Evolutionary conservation across 345 rosid species (phyloP), one percentile per base, ranked within the genome.

Genomic region (Acer campestre): DNA sequence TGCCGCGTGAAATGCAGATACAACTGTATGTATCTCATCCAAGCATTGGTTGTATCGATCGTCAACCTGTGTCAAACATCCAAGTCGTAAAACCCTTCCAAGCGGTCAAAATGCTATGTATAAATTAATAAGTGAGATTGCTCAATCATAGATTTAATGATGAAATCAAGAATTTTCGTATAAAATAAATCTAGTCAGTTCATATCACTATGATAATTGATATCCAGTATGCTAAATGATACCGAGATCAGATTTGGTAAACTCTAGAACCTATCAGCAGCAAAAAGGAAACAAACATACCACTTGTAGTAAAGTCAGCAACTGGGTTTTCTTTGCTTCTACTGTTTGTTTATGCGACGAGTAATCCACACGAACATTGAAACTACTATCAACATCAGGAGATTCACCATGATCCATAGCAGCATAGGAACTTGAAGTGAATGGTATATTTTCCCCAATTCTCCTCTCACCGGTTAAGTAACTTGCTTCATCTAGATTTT

Each of bases 1-100:
- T 31, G 94, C 98, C 9, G 98, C 97, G 42, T 96, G 98, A 81
- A 96, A 96, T 17, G 99, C 99, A 46, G 98, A 94, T 78, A 96
- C 77, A 70, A 94, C 97, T 6, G 94, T 96, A 62, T 94, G 99
- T 78, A 94, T 85, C 86, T 96, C 99, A 73, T 92, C 98, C 82
- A 90, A 65, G 81, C 99, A 92, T 70, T 89, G 97, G 80, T 79
- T 91, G 81, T 92, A 91, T 70, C 83, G 86, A 68, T 94, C 95
- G 73, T 96, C 99, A 67, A 96, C 99, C 99, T 93, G 84, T 23
- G 69, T 48, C 59, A 10, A 77, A 10, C 63, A 76, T 74, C 17
- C 23, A n/a, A 38, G 16, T 66, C 64, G 53, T 11, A 48, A 79
- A 18, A 22, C 49, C 29, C 17, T 51, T 67, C 23, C 29, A 51